Percentiles rank a stretch among this genome's conserved stretches.
These are phyloP conservation scores for Isochrysis galbana DNA, from an alignment of 78 protist genomes.

Conservation along the genomic window DNA sequence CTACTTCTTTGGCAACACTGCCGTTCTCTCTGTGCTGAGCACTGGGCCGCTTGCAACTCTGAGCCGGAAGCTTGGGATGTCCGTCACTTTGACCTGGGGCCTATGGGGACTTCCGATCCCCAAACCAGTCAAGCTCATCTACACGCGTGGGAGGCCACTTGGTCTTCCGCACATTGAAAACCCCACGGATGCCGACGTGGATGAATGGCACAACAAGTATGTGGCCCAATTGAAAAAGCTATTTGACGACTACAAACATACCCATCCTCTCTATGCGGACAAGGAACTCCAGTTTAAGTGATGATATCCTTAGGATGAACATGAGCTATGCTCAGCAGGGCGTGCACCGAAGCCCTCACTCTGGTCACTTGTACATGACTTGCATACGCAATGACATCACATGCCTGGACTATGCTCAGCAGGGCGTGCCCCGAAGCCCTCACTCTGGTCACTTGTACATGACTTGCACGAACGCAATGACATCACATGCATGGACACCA, in stretches of 20 bases:
- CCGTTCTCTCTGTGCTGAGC: background rate
- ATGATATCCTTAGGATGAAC: background rate
- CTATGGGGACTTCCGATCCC: conserved; percentile 2
- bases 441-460: too few species aligned
- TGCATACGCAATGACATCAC: too few species aligned
- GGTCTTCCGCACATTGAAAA: background rate
- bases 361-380: too few species aligned
- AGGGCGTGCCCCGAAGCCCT: too few species aligned
- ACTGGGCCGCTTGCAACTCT: background rate
- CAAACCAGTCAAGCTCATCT: background rate
- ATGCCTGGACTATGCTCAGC: too few species aligned
- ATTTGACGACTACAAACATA: background rate
- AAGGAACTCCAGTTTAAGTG: background rate
- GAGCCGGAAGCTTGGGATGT: background rate
- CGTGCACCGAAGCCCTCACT: too few species aligned
- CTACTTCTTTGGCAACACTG: conserved; percentile 14
- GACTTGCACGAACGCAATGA: too few species aligned
- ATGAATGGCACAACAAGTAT: background rate
- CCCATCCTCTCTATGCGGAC: background rate
- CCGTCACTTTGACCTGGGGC: conserved; percentile 8
- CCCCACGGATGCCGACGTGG: background rate
- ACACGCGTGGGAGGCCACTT: conserved; percentile 17
- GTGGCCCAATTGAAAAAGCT: background rate
- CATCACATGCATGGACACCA: too few species aligned
- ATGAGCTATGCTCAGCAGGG: too few species aligned